These are phyloP conservation scores for Neoboletus magnificus DNA, from an alignment of 768 basidiomycete genomes.

Conservation along the genomic window DNA sequence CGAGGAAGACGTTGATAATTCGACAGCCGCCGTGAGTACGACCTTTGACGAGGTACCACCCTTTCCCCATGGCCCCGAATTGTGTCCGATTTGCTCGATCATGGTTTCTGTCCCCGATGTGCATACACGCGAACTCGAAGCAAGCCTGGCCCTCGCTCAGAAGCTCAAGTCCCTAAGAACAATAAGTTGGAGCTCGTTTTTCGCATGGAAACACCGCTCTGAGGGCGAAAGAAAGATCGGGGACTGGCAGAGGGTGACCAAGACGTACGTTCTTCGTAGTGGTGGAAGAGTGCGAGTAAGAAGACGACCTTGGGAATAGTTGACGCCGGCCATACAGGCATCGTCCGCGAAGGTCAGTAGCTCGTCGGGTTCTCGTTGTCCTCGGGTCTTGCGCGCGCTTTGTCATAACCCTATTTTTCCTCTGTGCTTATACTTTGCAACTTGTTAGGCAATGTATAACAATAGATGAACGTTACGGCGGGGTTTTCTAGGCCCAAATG, in stretches of 20 bases:
- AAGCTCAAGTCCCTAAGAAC: conserved; percentile 42
- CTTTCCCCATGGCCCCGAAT: conserved; percentile 32
- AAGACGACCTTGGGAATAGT: conserved; percentile 38
- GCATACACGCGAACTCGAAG: conserved; percentile 45
- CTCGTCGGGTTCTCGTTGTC: neutral
- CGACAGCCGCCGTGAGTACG: neutral
- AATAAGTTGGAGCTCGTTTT: conserved; percentile 55
- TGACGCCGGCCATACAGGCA: neutral
- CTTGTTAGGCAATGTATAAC: neutral
- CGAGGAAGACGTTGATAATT: conserved; percentile 9
- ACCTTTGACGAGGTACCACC: conserved; percentile 16
- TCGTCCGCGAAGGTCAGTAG: neutral
- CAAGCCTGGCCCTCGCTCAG: conserved; percentile 43
- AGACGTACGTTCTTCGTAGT: conserved; percentile 39
- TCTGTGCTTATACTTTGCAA: neutral
- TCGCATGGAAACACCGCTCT: conserved; percentile 22
- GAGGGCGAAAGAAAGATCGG: conserved; percentile 17
- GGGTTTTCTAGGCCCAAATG: neutral
- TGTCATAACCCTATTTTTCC: neutral
- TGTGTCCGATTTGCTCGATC: conserved; percentile 37
- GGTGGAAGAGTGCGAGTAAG: conserved; percentile 42
- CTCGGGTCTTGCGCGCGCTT: neutral
- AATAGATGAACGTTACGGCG: neutral
- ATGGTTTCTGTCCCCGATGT: conserved; percentile 28
- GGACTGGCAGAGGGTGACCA: conserved; percentile 33